phyloP scores from a whole-genome alignment of 805 yeast genomes.

The Torulaspora indica region DNA sequence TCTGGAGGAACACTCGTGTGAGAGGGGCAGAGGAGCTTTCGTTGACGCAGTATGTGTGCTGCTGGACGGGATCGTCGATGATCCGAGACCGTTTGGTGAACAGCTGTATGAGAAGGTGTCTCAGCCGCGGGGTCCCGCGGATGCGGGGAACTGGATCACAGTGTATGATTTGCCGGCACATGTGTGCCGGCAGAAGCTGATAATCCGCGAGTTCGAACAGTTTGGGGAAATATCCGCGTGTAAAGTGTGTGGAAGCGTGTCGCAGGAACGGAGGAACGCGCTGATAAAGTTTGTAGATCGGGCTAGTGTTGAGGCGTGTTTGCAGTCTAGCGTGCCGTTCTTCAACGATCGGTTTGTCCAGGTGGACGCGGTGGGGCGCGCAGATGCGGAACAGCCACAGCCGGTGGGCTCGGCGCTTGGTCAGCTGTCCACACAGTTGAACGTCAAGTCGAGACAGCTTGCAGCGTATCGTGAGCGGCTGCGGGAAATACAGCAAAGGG shows the following conservation, averaged over 20 bases:
- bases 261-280: slow-evolving; percentile 5
- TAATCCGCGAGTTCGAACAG: slow-evolving; percentile 8
- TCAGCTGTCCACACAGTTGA: slow-evolving; percentile 5
- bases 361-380: slow-evolving; percentile 6
- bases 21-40: slow-evolving; percentile 1
- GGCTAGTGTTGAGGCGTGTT: slow-evolving; percentile 12
- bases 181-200: slow-evolving; percentile 1
- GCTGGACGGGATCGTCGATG: slow-evolving; percentile 4
- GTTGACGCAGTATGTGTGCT: not conserved
- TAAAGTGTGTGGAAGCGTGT: slow-evolving; percentile 3
- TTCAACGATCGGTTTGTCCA: slow-evolving; percentile 16
- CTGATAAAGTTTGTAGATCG: slow-evolving; percentile 8
- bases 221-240: slow-evolving; percentile 10
- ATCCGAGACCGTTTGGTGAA: not conserved
- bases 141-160: slow-evolving; percentile 4
- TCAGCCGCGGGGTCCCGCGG: not conserved
- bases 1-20: not conserved
- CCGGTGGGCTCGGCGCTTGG: not conserved
- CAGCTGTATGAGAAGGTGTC: slow-evolving; percentile 2
- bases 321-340: slow-evolving; percentile 10
- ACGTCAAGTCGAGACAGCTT: slow-evolving; percentile 1
- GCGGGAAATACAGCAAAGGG: slow-evolving; percentile 2
- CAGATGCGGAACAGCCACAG: not conserved
- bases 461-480: not conserved
- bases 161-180: slow-evolving; percentile 2